phyloP scores from a whole-genome alignment of 306 rosid genomes.

The Casuarina cunninghamiana region DNA sequence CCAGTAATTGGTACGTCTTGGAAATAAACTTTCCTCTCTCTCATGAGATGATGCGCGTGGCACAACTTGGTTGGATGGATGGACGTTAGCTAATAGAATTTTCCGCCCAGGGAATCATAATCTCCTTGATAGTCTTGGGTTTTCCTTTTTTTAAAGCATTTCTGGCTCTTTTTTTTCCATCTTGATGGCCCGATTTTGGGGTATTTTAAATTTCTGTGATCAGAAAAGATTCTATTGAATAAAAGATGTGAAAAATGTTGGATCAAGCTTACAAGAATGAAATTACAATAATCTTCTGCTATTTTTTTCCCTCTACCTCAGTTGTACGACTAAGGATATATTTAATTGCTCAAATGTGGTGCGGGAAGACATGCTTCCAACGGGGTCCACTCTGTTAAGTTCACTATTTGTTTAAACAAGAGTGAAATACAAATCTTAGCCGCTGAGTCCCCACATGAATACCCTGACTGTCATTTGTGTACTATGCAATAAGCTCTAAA shows the following conservation, averaged over 20 bases:
- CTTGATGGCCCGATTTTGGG: neutral
- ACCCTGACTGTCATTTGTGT: neutral
- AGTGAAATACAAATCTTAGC: neutral
- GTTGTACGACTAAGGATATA: neutral
- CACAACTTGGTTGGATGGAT: conserved; percentile 5
- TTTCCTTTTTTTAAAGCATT: neutral
- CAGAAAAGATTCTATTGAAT: too few relatives aligned
- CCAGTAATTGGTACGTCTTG: conserved; percentile 22
- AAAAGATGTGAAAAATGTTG: too few relatives aligned
- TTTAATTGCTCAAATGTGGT: conserved; percentile 7
- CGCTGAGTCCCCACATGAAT: conserved; percentile 18
- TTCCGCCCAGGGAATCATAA: conserved; percentile 37
- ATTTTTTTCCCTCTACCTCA: neutral
- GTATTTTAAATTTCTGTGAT: too few relatives aligned
- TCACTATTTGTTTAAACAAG: neutral
- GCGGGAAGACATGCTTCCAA: conserved; percentile 9
- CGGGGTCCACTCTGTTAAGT: neutral
- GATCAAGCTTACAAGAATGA: neutral
- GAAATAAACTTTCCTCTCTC: conserved; percentile 12
- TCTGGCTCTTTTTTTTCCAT: conserved; percentile 5
- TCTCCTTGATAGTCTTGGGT: conserved; percentile 18
- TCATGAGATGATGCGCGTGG: neutral
- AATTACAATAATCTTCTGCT: too few relatives aligned
- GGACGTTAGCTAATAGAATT: conserved; percentile 29
- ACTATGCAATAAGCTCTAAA: neutral